Evolutionary conservation across 345 rosid genomes (phyloP).

Genomic region (Aquilaria malaccensis): DNA sequence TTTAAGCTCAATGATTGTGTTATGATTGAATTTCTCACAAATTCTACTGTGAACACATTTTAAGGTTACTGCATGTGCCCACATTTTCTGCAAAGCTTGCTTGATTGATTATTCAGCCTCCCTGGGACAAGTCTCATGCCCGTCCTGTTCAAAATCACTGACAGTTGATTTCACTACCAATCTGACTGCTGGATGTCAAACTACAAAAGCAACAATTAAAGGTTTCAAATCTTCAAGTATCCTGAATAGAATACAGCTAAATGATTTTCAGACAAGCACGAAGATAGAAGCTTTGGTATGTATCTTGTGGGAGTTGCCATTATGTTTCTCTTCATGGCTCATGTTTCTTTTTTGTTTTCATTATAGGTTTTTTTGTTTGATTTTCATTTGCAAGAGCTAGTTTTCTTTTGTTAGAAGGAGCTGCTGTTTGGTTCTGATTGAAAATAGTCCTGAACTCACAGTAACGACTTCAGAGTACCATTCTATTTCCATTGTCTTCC

Average conservation of each 20-base stretch:
- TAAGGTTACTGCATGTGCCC: conserved; percentile 79
- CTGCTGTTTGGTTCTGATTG: too few species aligned
- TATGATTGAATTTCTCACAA: too few species aligned
- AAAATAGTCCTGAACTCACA: too few species aligned
- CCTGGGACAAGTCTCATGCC: conserved; percentile 66
- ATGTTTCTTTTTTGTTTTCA: background rate
- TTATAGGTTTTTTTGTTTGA: background rate
- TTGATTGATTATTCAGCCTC: conserved; percentile 64
- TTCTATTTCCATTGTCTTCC: too few species aligned
- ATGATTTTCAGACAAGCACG: conserved; percentile 93
- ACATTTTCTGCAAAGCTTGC: conserved; percentile 87
- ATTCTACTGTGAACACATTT: conserved; percentile 3
- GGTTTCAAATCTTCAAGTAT: conserved; percentile 83
- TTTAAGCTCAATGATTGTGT: too few species aligned
- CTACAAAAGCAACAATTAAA: conserved; percentile 51
- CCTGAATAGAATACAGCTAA: conserved; percentile 67
- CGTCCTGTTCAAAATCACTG: conserved; percentile 61
- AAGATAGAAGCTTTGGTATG: conserved; percentile 98
- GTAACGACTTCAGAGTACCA: too few species aligned
- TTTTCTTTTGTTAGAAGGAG: too few species aligned
- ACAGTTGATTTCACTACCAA: conserved; percentile 75
- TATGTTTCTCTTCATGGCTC: too few species aligned
- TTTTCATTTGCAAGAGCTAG: too few species aligned
- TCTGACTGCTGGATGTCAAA: conserved; percentile 33
- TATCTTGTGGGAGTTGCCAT: background rate